phyloP scores from a whole-genome alignment of 2,329 filamentous ascomycete genomes.

The Escovopsis sp. region DNA sequence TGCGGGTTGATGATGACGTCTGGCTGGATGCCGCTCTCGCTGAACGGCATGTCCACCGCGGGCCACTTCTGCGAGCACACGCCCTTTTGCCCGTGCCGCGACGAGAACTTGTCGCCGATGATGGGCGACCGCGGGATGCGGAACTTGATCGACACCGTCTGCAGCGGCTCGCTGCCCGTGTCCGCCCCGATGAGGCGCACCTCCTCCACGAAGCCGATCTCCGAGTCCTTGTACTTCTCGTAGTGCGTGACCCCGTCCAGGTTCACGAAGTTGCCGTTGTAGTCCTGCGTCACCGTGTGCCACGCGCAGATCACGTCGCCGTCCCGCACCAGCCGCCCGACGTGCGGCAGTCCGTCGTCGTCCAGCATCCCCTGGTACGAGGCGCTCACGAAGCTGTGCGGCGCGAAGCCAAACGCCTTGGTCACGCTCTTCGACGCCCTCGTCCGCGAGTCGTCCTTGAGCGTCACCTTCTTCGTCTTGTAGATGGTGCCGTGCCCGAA shows the following conservation, averaged over 20 bases:
- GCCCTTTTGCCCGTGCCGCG: conserved; percentile 95
- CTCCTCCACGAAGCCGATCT: conserved; percentile 81
- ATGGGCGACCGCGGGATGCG: conserved; percentile 78
- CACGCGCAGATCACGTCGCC: conserved; percentile 80
- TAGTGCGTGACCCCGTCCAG: conserved; percentile 74
- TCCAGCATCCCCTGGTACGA: conserved; percentile 61
- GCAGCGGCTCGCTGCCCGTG: conserved; percentile 64
- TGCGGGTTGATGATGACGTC: conserved; percentile 99
- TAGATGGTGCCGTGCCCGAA: conserved; percentile 95
- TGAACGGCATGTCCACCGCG: conserved; percentile 85
- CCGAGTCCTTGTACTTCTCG: conserved; percentile 87
- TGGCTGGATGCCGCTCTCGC: conserved; percentile 88
- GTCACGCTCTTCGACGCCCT: conserved; percentile 53
- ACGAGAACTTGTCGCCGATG: conserved; percentile 98
- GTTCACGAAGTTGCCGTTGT: conserved; percentile 65
- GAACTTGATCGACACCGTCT: conserved; percentile 84
- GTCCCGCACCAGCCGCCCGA: conserved; percentile 63
- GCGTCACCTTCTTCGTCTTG: conserved; percentile 84
- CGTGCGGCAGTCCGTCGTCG: conserved; percentile 69
- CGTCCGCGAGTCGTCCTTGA: conserved; percentile 62
- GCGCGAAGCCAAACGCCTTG: conserved; percentile 85
- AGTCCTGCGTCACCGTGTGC: conserved; percentile 74
- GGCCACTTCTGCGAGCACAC: conserved; percentile 95
- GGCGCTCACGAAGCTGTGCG: conserved; percentile 55
- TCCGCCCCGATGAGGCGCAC: conserved; percentile 83